Evolutionary conservation across 305 asterid genomes (phyloP).

Genomic region (Fraxinus angustifolia): DNA sequence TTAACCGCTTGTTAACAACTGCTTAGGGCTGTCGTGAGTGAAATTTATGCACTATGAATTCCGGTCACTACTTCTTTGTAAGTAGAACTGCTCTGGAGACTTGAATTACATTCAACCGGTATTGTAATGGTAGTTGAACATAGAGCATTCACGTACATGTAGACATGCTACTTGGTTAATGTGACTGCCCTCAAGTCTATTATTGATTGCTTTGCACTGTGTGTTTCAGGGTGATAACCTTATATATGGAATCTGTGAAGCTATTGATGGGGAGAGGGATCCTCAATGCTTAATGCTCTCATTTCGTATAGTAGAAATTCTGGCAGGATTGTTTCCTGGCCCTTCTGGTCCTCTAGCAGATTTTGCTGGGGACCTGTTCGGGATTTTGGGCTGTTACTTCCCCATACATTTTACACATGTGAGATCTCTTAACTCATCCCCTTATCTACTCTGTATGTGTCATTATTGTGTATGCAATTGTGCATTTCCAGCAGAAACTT

Average conservation of each 20-base stretch:
- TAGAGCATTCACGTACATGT: conserved; percentile 1
- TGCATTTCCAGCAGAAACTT: conserved; percentile 16
- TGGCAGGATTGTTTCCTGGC: conserved; percentile 58
- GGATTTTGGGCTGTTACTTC: conserved; percentile 71
- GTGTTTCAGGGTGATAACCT: conserved; percentile 64
- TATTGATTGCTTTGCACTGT: conserved; percentile 24
- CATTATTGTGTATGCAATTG: conserved; percentile 14
- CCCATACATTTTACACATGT: conserved; percentile 94
- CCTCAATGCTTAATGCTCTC: conserved; percentile 75
- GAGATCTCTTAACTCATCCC: conserved; percentile 36
- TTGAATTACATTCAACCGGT: not conserved
- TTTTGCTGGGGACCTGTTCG: conserved; percentile 69
- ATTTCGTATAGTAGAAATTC: conserved; percentile 63
- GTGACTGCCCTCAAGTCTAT: conserved; percentile 10
- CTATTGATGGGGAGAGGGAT: conserved; percentile 85
- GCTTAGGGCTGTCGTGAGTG: not conserved
- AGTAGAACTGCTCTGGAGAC: not conserved
- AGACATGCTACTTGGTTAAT: not conserved
- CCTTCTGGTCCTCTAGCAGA: conserved; percentile 61
- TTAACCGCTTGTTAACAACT: not conserved
- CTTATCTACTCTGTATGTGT: conserved; percentile 19
- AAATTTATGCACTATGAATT: not conserved
- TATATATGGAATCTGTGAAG: conserved; percentile 77
- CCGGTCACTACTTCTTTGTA: not conserved
- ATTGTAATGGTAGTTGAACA: not conserved